Evolutionary conservation across 257 asterid species (phyloP), one percentile per base, ranked within the genome.

Genomic region (Lycium barbarum): DNA sequence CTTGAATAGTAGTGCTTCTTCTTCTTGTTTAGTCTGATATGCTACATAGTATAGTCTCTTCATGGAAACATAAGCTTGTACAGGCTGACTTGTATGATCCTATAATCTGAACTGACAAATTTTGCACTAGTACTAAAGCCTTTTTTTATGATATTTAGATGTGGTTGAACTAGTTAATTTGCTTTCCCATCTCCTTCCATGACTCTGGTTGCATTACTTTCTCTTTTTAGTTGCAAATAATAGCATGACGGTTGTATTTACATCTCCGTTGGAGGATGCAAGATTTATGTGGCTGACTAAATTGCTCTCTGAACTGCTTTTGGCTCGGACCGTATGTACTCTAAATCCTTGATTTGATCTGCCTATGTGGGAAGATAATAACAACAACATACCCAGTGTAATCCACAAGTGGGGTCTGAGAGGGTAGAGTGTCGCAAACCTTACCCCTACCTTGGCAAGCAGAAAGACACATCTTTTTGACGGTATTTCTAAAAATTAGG

Each of bases 91-190:
- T 3, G 4, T 76, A 53, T 51, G 63, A 76, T 76, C 63, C 82
- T 53, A n/a, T 4, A 13, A 7, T 22, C 81, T 58, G 84, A 49
- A 57, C 54, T 81, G 73, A 63, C 49, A n/a, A 58, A 40, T 81
- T 26, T 26, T 26, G 33, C 33, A 26, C 33, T 26, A 26, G 33
- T 26, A 26, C 33, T 26, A 0, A 0, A 26, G 33, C 33, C 33
- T 26, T 26, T 26, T 26, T 26, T 26, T 26, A 26, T 26, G 33
- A 26, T 26, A 26, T 26, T 26, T 26, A 26, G 33, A 26, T 26
- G 33, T 26, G 33, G 33, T 26, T 26, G 33, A 26, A 26, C 33
- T 26, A 26, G 33, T 26, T 26, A 26, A 26, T 26, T 26, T 26
- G 33, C 33, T 26, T 26, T 26, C 33, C 33, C 33, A 26, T 26